Conservation (phyloP, 495 filamentous ascomycete genomes). For the Chaetomium cochliodes region DNA sequence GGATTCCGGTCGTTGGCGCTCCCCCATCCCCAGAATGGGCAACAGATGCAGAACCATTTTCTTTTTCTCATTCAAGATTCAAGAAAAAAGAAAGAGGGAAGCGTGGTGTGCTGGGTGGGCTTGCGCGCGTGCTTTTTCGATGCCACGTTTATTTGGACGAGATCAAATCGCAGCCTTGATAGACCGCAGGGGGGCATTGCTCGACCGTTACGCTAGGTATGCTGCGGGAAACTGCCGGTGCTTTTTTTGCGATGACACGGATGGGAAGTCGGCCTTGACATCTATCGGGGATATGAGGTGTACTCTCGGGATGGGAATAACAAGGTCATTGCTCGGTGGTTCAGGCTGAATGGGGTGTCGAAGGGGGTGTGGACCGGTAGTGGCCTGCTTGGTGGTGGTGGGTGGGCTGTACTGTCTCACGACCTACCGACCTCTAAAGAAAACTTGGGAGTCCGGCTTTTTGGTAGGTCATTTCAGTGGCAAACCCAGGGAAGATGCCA, state of each 20-base stretch:
- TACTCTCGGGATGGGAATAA: background rate
- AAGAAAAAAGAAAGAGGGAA: background rate
- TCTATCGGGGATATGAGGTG: no score
- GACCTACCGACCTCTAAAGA: no score
- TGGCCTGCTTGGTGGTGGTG: background rate
- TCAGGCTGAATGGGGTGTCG: background rate
- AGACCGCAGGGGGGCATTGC: background rate
- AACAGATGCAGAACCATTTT: background rate
- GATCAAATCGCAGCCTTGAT: background rate
- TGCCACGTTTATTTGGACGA: background rate
- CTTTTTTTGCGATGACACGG: background rate
- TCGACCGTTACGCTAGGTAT: background rate
- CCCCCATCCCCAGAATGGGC: background rate
- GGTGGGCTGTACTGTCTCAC: background rate
- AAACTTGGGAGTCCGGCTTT: no score
- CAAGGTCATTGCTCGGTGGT: background rate
- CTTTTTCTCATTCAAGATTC: background rate
- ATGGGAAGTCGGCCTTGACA: background rate
- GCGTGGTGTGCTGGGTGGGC: background rate
- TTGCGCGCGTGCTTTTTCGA: background rate
- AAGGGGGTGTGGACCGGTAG: background rate
- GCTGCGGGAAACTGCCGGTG: background rate
- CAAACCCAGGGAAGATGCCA: no score
- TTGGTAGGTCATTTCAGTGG: no score
- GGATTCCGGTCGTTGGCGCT: background rate